These are phyloP conservation scores for Mycena pura DNA, from an alignment of 768 basidiomycete genomes.

Conservation along the genomic window DNA sequence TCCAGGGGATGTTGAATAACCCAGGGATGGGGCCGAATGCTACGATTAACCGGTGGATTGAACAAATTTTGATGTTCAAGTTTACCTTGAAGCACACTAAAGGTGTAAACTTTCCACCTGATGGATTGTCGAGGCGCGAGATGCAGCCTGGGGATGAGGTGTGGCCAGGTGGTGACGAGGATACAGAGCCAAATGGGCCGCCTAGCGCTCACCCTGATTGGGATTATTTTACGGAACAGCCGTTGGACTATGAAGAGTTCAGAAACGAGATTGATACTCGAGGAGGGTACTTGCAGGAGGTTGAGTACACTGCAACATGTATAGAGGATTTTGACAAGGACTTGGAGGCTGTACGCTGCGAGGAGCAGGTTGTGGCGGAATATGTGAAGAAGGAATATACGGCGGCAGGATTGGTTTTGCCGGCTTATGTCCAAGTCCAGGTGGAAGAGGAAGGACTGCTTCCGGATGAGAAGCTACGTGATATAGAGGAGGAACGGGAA, in stretches of 20 bases:
- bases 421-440: constrained; percentile 2
- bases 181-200: neutral
- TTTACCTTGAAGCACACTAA: constrained; percentile 26
- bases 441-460: neutral
- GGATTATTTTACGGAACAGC: constrained; percentile 10
- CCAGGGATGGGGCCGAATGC: constrained; percentile 29
- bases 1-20: constrained; percentile 25
- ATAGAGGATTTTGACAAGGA: neutral
- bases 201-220: neutral
- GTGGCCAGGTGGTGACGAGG: neutral
- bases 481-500: neutral
- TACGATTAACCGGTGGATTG: constrained; percentile 33
- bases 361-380: neutral
- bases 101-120: constrained; percentile 15
- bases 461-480: neutral
- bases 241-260: constrained; percentile 11
- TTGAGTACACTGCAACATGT: neutral
- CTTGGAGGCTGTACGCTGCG: neutral
- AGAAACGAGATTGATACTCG: constrained; percentile 9
- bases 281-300: constrained; percentile 7
- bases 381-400: neutral
- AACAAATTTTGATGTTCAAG: constrained; percentile 26
- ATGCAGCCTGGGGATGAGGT: neutral
- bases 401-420: neutral
- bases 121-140: constrained; percentile 29